phyloP scores from a whole-genome alignment of 495 filamentous ascomycete species.

The Geopyxis carbonaria region DNA sequence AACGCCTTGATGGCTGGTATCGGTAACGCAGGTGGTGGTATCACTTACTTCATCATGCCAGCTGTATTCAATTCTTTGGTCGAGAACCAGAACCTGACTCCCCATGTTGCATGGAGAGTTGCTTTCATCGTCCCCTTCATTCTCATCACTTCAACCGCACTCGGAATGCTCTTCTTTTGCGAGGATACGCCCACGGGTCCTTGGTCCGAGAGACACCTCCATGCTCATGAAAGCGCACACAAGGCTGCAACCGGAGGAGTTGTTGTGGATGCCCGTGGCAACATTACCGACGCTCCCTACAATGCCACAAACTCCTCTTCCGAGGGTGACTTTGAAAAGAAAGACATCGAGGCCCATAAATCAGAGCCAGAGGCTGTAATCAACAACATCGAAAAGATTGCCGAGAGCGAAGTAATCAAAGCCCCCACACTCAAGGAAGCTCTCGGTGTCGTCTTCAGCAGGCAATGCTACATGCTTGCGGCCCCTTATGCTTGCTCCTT shows the following conservation, averaged over 20 bases:
- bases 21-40: constrained; percentile 83
- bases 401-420: constrained; percentile 46
- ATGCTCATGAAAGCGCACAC: neutral
- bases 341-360: constrained; percentile 27
- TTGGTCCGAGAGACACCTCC: constrained; percentile 9
- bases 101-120: constrained; percentile 66
- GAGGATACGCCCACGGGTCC: constrained; percentile 60
- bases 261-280: constrained; percentile 38
- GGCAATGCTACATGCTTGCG: constrained; percentile 49
- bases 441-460: constrained; percentile 40
- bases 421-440: constrained; percentile 47
- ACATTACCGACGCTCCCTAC: constrained; percentile 36
- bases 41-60: constrained; percentile 85
- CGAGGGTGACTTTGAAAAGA: constrained; percentile 27
- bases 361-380: constrained; percentile 36
- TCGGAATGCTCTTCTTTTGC: constrained; percentile 54
- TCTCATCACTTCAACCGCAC: constrained; percentile 46
- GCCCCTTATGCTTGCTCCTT: constrained; percentile 73
- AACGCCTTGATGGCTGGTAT: constrained; percentile 75
- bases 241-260: constrained; percentile 14
- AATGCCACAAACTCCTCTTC: constrained; percentile 26
- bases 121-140: constrained; percentile 72
- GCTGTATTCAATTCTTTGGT: constrained; percentile 77
- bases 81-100: constrained; percentile 34
- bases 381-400: constrained; percentile 38